A percentile compares a stretch with the other conserved stretches of the same genome.
phyloP scores from a whole-genome alignment of 148 eudicot genomes.

The Polygonum aviculare region DNA sequence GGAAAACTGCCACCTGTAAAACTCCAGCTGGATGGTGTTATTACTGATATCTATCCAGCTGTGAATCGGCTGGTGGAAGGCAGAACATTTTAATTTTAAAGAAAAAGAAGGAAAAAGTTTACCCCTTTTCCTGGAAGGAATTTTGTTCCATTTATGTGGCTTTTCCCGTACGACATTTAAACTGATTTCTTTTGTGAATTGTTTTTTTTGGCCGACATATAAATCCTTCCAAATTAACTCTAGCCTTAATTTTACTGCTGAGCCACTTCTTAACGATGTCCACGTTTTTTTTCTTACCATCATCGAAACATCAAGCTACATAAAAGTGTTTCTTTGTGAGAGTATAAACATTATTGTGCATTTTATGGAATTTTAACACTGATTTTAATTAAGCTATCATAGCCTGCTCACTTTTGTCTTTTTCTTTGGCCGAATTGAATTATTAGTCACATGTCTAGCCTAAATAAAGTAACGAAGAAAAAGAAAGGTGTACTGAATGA shows the following conservation, averaged over 20 bases:
- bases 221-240: neutral
- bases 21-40: neutral
- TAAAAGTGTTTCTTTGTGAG: too few relatives aligned
- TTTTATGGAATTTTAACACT: too few relatives aligned
- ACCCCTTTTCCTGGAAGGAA: neutral
- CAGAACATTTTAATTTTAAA: neutral
- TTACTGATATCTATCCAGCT: neutral
- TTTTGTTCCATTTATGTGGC: neutral
- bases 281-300: too few relatives aligned
- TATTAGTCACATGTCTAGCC: too few relatives aligned
- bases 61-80: constrained; percentile 1
- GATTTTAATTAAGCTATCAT: too few relatives aligned
- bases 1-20: neutral
- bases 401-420: too few relatives aligned
- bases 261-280: too few relatives aligned
- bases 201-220: neutral
- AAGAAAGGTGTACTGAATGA: neutral
- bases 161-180: neutral
- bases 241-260: too few relatives aligned
- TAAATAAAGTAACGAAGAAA: neutral
- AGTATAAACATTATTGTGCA: too few relatives aligned
- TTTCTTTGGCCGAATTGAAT: too few relatives aligned
- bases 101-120: neutral
- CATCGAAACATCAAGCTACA: too few relatives aligned
- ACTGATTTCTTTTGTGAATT: neutral